Percentiles rank a stretch among this genome's conserved stretches.
These are phyloP conservation scores for Eucalyptus paniculata DNA, from an alignment of 345 rosid species.

Conservation along the genomic window DNA sequence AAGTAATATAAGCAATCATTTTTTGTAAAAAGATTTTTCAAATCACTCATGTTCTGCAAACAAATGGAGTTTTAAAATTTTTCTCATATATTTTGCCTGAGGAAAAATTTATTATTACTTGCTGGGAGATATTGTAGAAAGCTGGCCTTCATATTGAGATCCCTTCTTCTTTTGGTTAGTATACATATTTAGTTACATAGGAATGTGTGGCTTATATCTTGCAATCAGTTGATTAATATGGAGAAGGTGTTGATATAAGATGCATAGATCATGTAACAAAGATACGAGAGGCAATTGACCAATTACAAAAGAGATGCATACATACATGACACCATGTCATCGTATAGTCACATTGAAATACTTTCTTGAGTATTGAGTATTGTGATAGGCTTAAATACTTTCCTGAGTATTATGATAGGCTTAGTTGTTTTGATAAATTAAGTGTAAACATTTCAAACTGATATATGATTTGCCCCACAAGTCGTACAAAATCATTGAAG, in stretches of 20 bases:
- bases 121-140: not conserved
- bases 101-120: not conserved
- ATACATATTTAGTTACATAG: not conserved
- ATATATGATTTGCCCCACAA: not conserved
- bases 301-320: not conserved
- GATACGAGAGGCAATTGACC: not conserved
- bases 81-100: not conserved
- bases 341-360: not conserved
- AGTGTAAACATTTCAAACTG: not conserved
- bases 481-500: not conserved
- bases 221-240: not conserved
- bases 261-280: not conserved
- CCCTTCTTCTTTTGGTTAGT: not conserved
- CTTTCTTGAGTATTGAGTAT: not conserved
- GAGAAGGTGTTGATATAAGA: not conserved
- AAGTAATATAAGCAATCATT: not conserved
- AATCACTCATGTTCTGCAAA: rapidly evolving
- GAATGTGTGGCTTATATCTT: not conserved
- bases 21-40: not conserved
- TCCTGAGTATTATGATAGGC: not conserved
- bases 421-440: not conserved
- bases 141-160: not conserved
- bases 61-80: not conserved
- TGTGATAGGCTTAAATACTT: not conserved
- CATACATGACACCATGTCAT: not conserved